Percentiles rank a stretch among this genome's conserved stretches.
Conservation (phyloP, 768 basidiomycete species). For the Hysterangium stoloniferum region DNA sequence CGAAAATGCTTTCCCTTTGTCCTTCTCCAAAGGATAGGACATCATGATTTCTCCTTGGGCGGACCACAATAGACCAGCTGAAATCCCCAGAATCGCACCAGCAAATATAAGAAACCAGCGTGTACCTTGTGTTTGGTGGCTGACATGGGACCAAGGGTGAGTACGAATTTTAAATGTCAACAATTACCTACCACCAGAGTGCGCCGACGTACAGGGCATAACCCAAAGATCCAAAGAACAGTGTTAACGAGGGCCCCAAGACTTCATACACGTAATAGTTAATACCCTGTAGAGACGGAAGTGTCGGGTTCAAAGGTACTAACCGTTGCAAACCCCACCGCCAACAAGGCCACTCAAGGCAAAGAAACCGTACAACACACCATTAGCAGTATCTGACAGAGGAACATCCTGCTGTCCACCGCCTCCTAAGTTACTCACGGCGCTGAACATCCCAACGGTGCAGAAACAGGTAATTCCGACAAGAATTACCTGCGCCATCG, state of each 20-base stretch:
- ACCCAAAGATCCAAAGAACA: conserved; percentile 43
- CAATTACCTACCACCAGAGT: conserved; percentile 29
- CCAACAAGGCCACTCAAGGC: conserved; percentile 34
- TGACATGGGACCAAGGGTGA: conserved; percentile 14
- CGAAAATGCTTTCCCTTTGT: conserved; percentile 44
- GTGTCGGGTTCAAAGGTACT: too few relatives aligned
- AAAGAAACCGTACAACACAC: conserved; percentile 36
- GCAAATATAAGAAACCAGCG: conserved; percentile 40
- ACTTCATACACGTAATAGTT: background rate
- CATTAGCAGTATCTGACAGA: conserved; percentile 33
- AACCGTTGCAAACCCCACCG: conserved; percentile 30
- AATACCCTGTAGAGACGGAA: too few relatives aligned
- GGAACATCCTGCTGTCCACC: conserved; percentile 33
- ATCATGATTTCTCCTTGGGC: conserved; percentile 48
- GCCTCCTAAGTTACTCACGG: conserved; percentile 30
- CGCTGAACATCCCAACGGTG: conserved; percentile 33
- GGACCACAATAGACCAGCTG: conserved; percentile 47
- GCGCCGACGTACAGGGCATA: conserved; percentile 45
- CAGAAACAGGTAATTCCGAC: conserved; percentile 29
- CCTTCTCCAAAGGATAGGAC: conserved; percentile 48
- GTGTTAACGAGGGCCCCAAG: conserved; percentile 43
- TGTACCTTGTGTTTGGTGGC: conserved; percentile 31
- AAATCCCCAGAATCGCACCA: conserved; percentile 42
- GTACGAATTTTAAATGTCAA: background rate
- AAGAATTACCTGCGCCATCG: conserved; percentile 28